Percentiles rank a stretch among this genome's conserved stretches.
phyloP scores from a whole-genome alignment of 495 filamentous ascomycete genomes.

The Penicillium cinerascens region DNA sequence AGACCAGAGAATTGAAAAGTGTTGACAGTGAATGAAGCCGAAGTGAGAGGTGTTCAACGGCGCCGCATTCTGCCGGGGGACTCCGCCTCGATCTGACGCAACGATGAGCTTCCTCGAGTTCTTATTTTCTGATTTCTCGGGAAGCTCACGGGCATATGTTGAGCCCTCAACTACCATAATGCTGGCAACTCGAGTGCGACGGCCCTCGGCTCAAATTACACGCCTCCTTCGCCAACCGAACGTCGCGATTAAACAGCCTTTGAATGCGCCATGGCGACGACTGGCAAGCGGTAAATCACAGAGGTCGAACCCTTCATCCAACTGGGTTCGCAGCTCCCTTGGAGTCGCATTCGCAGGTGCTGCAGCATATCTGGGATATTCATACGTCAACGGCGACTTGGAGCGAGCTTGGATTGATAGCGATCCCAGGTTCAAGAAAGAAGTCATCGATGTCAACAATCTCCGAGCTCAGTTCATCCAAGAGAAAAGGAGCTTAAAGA shows the following conservation, averaged over 20 bases:
- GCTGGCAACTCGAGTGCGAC: constrained; percentile 29
- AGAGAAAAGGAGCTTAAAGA: constrained; percentile 82
- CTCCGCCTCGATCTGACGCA: constrained; percentile 37
- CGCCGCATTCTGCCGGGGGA: constrained; percentile 34
- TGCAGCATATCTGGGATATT: constrained; percentile 35
- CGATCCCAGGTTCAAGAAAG: constrained; percentile 16
- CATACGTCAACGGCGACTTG: constrained; percentile 25
- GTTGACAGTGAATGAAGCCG: constrained; percentile 1
- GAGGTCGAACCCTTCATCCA: constrained; percentile 12
- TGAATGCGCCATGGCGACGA: constrained; percentile 27
- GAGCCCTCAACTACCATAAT: constrained; percentile 16
- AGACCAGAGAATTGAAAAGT: background rate
- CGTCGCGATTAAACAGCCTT: constrained; percentile 14
- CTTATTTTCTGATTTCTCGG: background rate
- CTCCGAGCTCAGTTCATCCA: constrained; percentile 77
- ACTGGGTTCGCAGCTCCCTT: constrained; percentile 37
- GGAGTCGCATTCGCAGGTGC: constrained; percentile 36
- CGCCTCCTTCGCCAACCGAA: constrained; percentile 19
- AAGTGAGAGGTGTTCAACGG: constrained; percentile 20
- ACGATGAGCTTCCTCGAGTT: constrained; percentile 21
- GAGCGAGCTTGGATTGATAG: constrained; percentile 18
- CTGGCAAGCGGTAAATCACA: constrained; percentile 30
- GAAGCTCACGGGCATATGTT: constrained; percentile 5
- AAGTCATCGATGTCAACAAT: constrained; percentile 41
- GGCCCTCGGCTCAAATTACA: constrained; percentile 18